Evolutionary conservation across 768 basidiomycete genomes (phyloP), one percentile per base, ranked within the genome.

Genomic region (Lactarius hengduanensis): DNA sequence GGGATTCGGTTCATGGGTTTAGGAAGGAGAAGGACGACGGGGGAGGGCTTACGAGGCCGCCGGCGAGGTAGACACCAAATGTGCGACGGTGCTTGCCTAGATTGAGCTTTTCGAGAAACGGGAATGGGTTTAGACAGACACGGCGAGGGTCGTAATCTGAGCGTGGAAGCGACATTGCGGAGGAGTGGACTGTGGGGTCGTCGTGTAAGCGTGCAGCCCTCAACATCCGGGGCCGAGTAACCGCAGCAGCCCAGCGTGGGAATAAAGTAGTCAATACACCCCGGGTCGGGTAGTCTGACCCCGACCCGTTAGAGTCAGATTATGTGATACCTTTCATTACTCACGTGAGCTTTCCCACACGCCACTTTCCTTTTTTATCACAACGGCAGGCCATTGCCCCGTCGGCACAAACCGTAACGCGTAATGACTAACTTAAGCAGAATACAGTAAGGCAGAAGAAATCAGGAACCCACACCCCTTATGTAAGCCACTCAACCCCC

Each of bases 1-100:
- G 73, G n/a, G 18, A 15, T 40, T 38, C 36, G 36, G 9, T 30
- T 30, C 30, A 34, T 40, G 38, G 15, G 38, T 13, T 53, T n/a
- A 28, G 34, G 11, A 61, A 34, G 59, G 26, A 22, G 56, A 67
- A 38, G n/a, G 63, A 66, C n/a, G 61, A 61, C 26, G 53, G 61
- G 13, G 30, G 30, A 18, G 4, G 61, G 84, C 94, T 69, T 74
- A 98, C 96, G 69, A 99, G 80, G 58, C 88, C 96, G 50, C 96
- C 96, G 1, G 95, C 91, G 63, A 94, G 79, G 76, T 98, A 98
- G 13, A 98, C 90, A 22, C 95, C 94, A 22, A 93, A 80, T 2
- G 92, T 86, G 32, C 95, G 81, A 68, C 88, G 87, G 77, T 94
- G 87, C 75, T 82, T 91, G 62, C 88, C 90, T 4, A 96, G 76